Percentiles rank a stretch among this genome's conserved stretches.
phyloP scores from a whole-genome alignment of 345 rosid genomes.

The Eucalyptus albens region DNA sequence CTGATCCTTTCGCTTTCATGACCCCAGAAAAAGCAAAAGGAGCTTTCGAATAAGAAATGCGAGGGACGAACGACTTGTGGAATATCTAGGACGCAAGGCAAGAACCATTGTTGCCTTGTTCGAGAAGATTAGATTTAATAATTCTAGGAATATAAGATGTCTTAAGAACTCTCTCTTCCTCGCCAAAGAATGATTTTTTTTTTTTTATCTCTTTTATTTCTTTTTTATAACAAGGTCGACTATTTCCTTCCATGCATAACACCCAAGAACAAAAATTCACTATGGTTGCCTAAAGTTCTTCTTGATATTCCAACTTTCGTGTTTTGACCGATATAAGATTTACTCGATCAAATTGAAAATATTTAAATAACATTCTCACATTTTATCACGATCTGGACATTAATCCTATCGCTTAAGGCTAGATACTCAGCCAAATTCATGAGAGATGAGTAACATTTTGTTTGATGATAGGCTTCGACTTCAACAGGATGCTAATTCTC shows the following conservation, averaged over 20 bases:
- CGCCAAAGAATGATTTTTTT: not conserved
- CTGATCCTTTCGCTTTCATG: not conserved
- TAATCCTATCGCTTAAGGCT: not conserved
- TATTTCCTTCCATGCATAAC: not conserved
- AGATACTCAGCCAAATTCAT: not conserved
- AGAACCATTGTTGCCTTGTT: not conserved
- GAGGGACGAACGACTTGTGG: not conserved
- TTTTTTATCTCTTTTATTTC: not conserved
- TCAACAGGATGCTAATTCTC: not conserved
- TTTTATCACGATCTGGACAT: not conserved
- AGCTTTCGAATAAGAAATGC: not conserved
- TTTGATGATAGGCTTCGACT: not conserved
- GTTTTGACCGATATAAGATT: not conserved
- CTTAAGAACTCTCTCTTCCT: not conserved
- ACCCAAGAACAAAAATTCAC: not conserved
- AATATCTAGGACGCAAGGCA: not conserved
- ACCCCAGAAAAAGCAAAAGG: not conserved
- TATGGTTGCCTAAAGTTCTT: not conserved
- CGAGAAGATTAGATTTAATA: not conserved
- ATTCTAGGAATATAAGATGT: not conserved
- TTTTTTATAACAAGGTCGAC: not conserved
- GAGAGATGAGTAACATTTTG: not conserved
- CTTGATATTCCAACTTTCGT: not conserved
- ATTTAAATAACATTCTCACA: not conserved
- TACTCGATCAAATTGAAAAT: not conserved